phyloP scores from a whole-genome alignment of 1,284 basidiomycete genomes.

The Flammula alnicola region DNA sequence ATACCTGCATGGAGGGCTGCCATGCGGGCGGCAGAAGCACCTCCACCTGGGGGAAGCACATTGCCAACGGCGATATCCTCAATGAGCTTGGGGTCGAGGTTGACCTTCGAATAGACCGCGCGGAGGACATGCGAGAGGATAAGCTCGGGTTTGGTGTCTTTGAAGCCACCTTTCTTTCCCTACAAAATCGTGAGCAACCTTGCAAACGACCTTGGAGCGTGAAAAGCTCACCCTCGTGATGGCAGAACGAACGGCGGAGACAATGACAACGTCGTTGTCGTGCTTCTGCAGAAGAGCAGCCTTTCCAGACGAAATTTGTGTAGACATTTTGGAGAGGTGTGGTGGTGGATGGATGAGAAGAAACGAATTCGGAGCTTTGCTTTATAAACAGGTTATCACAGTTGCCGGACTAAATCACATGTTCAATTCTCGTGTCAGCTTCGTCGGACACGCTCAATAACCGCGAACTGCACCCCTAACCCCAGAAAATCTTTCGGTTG shows the following conservation, averaged over 20 bases:
- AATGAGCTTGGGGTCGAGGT: constrained; percentile 81
- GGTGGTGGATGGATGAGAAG: constrained; percentile 16
- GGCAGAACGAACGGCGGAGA: constrained; percentile 86
- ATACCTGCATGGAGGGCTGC: constrained; percentile 92
- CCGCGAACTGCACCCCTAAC: too few species aligned
- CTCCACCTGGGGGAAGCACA: constrained; percentile 92
- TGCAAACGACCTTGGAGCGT: not conserved
- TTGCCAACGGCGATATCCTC: constrained; percentile 94
- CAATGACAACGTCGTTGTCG: constrained; percentile 89
- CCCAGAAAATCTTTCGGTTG: too few species aligned
- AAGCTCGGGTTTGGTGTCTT: constrained; percentile 91
- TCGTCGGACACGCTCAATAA: constrained; percentile 9
- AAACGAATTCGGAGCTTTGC: not conserved
- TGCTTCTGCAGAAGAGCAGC: constrained; percentile 45
- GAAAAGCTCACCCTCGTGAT: constrained; percentile 74
- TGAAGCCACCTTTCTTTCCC: constrained; percentile 93
- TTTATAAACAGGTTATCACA: constrained; percentile 8
- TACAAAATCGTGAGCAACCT: constrained; percentile 31
- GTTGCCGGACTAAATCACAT: constrained; percentile 17
- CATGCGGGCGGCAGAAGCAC: constrained; percentile 92
- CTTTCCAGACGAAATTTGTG: constrained; percentile 39
- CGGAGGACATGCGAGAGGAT: constrained; percentile 84
- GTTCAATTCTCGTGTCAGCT: constrained; percentile 1
- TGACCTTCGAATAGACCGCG: constrained; percentile 68
- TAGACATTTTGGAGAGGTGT: constrained; percentile 23